phyloP scores from a whole-genome alignment of 371 early-diverging fungal genomes.

The Rhizopus sp. region DNA sequence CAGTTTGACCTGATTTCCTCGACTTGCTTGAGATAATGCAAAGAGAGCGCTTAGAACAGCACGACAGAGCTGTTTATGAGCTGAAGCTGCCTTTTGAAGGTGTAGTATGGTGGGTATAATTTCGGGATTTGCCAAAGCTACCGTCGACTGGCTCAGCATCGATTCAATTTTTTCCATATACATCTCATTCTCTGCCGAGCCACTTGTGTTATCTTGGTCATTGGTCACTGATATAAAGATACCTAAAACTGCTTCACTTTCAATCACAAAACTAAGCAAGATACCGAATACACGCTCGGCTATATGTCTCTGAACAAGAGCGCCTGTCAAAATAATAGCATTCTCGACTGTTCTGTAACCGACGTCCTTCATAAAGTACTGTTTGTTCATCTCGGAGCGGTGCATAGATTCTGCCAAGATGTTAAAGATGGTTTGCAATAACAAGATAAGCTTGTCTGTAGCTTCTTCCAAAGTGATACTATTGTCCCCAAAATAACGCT shows the following conservation, averaged over 20 bases:
- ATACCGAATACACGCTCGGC: constrained; percentile 58
- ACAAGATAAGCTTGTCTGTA: constrained; percentile 25
- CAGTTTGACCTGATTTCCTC: constrained; percentile 66
- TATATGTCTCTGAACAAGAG: constrained; percentile 39
- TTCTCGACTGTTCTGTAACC: constrained; percentile 63
- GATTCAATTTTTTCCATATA: constrained; percentile 23
- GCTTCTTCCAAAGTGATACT: constrained; percentile 26
- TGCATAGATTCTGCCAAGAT: constrained; percentile 65
- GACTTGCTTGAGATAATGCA: constrained; percentile 54
- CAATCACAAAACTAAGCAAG: constrained; percentile 64
- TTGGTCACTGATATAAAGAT: constrained; percentile 40
- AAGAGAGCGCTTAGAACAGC: constrained; percentile 52
- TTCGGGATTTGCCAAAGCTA: constrained; percentile 56
- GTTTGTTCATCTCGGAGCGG: constrained; percentile 54
- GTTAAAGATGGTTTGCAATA: constrained; percentile 52
- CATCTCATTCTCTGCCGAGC: background rate
- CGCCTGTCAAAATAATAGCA: constrained; percentile 62
- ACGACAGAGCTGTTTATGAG: constrained; percentile 40
- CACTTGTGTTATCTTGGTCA: constrained; percentile 2
- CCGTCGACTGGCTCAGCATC: constrained; percentile 25
- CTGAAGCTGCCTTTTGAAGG: constrained; percentile 43
- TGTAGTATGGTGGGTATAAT: constrained; percentile 56
- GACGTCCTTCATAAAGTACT: constrained; percentile 55
- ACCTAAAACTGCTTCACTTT: constrained; percentile 45
- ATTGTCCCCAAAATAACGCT: constrained; percentile 31